Conservation (phyloP, 345 rosid genomes). For the Adansonia digitata region DNA sequence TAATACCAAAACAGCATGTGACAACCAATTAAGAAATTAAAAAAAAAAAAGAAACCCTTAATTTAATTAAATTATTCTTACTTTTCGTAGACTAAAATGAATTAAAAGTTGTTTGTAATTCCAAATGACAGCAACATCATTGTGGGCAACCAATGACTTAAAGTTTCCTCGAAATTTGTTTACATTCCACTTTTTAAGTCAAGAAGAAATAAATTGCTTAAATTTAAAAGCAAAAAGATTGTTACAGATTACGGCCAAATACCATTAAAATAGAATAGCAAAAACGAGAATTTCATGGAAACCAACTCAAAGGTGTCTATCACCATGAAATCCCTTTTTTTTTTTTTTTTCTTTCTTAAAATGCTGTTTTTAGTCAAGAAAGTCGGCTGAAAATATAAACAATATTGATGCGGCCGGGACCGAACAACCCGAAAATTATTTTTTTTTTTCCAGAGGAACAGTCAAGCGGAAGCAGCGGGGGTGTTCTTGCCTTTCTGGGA, state of each 20-base stretch:
- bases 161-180: too few species aligned
- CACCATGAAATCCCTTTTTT: neutral
- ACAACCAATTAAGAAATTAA: too few species aligned
- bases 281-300: neutral
- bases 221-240: neutral
- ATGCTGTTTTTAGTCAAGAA: neutral
- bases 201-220: neutral
- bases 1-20: neutral
- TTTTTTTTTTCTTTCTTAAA: too few species aligned
- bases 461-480: neutral
- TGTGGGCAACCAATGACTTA: neutral
- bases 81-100: neutral
- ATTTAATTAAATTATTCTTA: neutral
- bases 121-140: neutral
- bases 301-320: neutral
- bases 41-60: too few species aligned
- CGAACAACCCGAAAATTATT: neutral
- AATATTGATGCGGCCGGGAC: neutral
- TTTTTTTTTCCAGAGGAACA: neutral
- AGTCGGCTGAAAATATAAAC: neutral
- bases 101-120: neutral
- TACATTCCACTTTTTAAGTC: neutral
- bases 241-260: neutral
- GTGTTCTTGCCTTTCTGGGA: neutral
- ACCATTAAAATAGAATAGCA: neutral